Base-by-base conservation (phyloP, 495 filamentous ascomycete genomes). In the Talaromyces thailandensis region DNA sequence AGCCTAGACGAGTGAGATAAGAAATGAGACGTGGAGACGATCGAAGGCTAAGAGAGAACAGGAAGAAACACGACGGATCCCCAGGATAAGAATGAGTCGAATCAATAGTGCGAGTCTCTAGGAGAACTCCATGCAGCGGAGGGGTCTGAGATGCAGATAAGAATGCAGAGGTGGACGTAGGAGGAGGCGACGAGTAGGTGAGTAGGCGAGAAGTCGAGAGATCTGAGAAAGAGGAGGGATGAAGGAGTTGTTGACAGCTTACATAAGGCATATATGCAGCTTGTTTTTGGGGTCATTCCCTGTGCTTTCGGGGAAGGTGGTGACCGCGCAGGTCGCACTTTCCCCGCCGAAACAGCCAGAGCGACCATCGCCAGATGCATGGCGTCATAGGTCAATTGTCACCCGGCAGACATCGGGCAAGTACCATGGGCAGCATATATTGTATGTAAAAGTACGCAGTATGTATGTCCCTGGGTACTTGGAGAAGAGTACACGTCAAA, bases 51-150 rank as follows among this genome's bases (percentile, higher is more conserved):
- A 12, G 16, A 7, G 43, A 48, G 43, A 48, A 48, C 1, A n/a
- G 18, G 21, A 55, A 55, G 26, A 28, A 55, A 55, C 51, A 28
- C 51, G 16, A 28, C 51, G 51, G 51, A 55, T 55, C 51, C 51
- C 51, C 28, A 24, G 51, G 24, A 25, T 55, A 55, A 55, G 51
- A 55, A 55, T 55, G 23, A 16, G 16, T 55, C 21, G 21, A 21
- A 58, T 58, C 56, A 37, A 58, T 58, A 58, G 56, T 58, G 56
- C 6, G 32, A 58, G 8, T 37, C 25, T 55, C 26, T 28, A 26
- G 12, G 51, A 21, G 24, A 1, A 23, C 56, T 58, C 25, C 31
- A 58, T 58, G 23, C 52, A 55, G 50, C 25, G 29, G 28, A 57
- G 24, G 29, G 26, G 26, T 37, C 29, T 32, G 56, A 37, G 25